Evolutionary conservation across 768 basidiomycete species (phyloP), one percentile per base, ranked within the genome.

Genomic region (Coprinopsis cinerea): DNA sequence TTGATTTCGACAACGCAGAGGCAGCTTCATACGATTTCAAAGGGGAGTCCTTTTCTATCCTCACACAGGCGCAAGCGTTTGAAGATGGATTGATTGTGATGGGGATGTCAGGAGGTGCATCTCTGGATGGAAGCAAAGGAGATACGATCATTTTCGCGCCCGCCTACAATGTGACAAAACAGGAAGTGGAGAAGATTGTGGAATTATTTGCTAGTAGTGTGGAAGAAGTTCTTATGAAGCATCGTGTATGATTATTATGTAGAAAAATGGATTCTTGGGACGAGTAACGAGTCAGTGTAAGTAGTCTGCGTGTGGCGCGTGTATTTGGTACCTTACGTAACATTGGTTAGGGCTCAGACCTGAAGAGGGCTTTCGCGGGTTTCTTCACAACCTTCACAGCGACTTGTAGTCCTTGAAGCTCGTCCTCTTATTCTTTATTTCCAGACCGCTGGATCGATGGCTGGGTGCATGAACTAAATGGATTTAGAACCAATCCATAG

Each of bases 391-490:
- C 47, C 48, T 42, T 59, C 58, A 62, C 62, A 59, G 58, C 61
- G 59, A 62, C 61, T 56, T 63, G 61, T 53, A 60, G 46, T 61
- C 63, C 57, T 65, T 62, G 56, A 42, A 52, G 53, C 48, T 52
- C 49, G 55, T 55, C 60, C 55, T 58, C 56, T 59, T 60, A 51
- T 62, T 64, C 60, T 63, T 61, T 61, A n/a, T n/a, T 59, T 65
- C 66, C 64, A 66, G 58, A 70, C 60, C 62, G 64, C 61, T 61
- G 70, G 64, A 79, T 86, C 86, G 82, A 90, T 90, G 87, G 87
- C 87, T 83, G 82, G 79, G 81, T 69, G 82, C 77, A 82, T 78
- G 74, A 74, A 80, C 85, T 89, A 88, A 89, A 90, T 90, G 88
- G 88, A 90, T 84, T 81, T 85, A 81, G 78, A 79, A 86, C 79